These are phyloP conservation scores for Amborella trichopoda DNA, from an alignment of 164 flowering plant genomes.

Conservation along the genomic window DNA sequence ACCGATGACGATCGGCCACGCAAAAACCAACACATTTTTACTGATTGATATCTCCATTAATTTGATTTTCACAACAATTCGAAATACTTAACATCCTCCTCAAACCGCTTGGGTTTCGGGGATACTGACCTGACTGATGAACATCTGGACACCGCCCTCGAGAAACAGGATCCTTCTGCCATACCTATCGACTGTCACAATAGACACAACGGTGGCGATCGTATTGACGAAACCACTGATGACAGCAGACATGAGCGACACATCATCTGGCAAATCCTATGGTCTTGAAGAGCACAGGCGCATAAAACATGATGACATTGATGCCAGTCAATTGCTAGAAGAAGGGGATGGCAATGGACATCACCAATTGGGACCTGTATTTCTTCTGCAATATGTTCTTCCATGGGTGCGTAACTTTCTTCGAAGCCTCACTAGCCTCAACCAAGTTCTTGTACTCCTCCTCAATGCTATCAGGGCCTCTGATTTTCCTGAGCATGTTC, in stretches of 20 bases:
- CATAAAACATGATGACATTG: slow-evolving; percentile 19
- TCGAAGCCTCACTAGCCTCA: slow-evolving; percentile 8
- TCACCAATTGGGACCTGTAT: slow-evolving; percentile 17
- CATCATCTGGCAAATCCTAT: slow-evolving; percentile 19
- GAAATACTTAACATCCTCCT: no score
- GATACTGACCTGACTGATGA: slow-evolving; percentile 5
- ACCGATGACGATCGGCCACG: slow-evolving; percentile 11
- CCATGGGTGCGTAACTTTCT: slow-evolving; percentile 7
- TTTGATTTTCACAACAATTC: no score
- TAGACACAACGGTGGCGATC: slow-evolving; percentile 10
- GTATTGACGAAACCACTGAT: slow-evolving; percentile 10
- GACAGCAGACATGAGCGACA: slow-evolving; percentile 15
- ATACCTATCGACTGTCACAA: slow-evolving; percentile 11
- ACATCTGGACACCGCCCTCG: slow-evolving; percentile 18
- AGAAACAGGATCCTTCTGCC: slow-evolving; percentile 15
- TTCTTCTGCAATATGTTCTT: slow-evolving; percentile 5
- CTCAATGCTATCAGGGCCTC: slow-evolving; percentile 42
- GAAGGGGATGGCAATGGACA: slow-evolving; percentile 20
- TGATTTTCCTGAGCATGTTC: slow-evolving; percentile 16
- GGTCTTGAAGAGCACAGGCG: slow-evolving; percentile 12
- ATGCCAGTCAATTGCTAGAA: slow-evolving; percentile 21
- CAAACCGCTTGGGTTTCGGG: no score
- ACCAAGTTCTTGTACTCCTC: slow-evolving; percentile 34
- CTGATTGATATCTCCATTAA: no score
- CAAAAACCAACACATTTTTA: no score